Conservation (phyloP, 176 grass and related monocot genomes). For the Oropetium thomaeum region DNA sequence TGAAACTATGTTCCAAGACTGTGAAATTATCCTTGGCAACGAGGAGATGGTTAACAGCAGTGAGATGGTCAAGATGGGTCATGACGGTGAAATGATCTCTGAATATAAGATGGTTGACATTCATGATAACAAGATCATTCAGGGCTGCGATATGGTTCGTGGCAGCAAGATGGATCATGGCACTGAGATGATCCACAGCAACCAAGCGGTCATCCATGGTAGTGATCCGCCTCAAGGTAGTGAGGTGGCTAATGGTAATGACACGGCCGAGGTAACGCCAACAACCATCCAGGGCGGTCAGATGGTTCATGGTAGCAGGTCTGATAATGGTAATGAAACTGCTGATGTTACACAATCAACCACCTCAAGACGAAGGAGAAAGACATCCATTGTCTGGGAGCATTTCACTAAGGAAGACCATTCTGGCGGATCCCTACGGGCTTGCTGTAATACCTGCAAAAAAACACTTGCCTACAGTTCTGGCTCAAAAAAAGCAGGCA, state of each 20-base stretch:
- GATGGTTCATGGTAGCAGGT: not conserved
- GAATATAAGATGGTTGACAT: slow-evolving; percentile 3
- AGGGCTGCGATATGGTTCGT: not conserved
- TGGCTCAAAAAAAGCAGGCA: too few species aligned
- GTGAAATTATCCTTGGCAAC: not conserved
- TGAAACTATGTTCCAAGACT: not conserved
- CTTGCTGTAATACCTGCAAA: too few species aligned
- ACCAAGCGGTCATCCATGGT: not conserved
- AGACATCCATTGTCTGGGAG: slow-evolving; percentile 63
- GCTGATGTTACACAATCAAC: slow-evolving; percentile 25
- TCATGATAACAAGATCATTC: not conserved
- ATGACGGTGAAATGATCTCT: not conserved
- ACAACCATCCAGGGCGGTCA: not conserved
- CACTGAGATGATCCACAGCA: not conserved
- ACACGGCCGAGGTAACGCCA: not conserved
- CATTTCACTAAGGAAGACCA: slow-evolving; percentile 42
- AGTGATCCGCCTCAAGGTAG: not conserved
- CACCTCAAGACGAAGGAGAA: slow-evolving; percentile 34
- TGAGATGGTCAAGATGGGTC: too few species aligned
- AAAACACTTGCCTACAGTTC: too few species aligned
- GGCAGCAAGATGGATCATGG: not conserved
- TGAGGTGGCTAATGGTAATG: not conserved
- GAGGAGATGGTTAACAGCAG: too few species aligned
- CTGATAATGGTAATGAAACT: not conserved
- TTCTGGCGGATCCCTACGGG: too few species aligned